A percentile compares a stretch with the other conserved stretches of the same genome.
phyloP scores from a whole-genome alignment of 192 early-diverging fungal genomes.

The Podila horticola region DNA sequence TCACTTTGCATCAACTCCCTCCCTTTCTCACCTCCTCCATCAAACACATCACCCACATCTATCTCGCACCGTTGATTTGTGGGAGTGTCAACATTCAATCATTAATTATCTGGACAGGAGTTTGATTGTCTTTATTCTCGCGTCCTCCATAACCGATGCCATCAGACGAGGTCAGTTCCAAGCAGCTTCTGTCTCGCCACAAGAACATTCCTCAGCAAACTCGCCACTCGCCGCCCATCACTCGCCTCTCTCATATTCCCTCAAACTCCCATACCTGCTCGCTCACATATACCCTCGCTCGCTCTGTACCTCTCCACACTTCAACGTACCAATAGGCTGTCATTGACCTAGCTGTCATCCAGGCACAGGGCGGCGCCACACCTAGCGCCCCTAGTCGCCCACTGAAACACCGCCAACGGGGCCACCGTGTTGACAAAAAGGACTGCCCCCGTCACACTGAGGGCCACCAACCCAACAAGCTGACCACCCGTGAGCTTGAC shows the following conservation, averaged over 20 bases:
- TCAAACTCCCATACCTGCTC: not conserved
- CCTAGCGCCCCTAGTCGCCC: constrained; percentile 1
- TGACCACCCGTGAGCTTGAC: constrained; percentile 27
- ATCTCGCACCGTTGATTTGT: not conserved
- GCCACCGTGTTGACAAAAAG: constrained; percentile 8
- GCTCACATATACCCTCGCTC: not conserved
- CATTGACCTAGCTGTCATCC: constrained; percentile 30
- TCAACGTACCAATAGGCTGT: constrained; percentile 22
- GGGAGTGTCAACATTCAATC: not conserved
- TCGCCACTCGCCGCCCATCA: not conserved
- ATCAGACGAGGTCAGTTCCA: no score
- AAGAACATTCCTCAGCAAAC: no score
- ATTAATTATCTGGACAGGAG: constrained; percentile 18
- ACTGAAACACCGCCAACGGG: constrained; percentile 6
- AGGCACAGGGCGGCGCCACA: constrained; percentile 7
- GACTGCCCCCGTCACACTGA: constrained; percentile 41
- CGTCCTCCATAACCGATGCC: no score
- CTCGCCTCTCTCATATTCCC: not conserved
- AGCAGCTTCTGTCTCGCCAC: no score
- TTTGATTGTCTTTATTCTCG: constrained; percentile 7
- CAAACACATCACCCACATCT: not conserved
- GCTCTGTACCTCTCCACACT: not conserved
- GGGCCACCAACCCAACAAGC: constrained; percentile 21
- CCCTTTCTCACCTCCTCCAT: not conserved
- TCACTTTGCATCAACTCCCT: not conserved